Evolutionary conservation across 225 moss, liverwort and hornwort species (phyloP), one percentile per base, ranked within the genome.

Genomic region (Marchantia paleacea): DNA sequence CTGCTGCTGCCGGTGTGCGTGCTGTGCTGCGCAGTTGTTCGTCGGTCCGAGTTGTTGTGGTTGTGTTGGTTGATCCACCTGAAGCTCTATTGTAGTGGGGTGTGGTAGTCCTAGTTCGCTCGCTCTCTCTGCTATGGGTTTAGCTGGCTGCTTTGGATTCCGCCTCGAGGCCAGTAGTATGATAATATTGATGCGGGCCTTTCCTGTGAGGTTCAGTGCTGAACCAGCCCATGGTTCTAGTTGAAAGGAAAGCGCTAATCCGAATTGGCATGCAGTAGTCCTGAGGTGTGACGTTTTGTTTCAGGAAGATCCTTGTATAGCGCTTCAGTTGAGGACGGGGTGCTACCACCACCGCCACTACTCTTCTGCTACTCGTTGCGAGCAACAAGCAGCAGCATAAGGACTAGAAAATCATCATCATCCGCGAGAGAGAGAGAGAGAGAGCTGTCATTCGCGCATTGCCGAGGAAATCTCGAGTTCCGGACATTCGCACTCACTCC

Each of bases 171-270:
- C 57, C 55, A 75, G 64, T 81, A 76, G 63, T 13, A 78, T 81
- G 55, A 75, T n/a, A 26, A 24, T 86, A 49, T 22, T 74, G 83
- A 81, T 81, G 79, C 76, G 81, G 79, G 75, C 81, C 72, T 79
- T 79, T 60, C 72, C 55, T 52, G 66, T 64, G 62, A 79, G 75
- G 75, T 67, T 79, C 69, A 64, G 81, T 52, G 81, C 81, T 75
- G 81, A 87, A 79, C 79, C 79, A 57, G 81, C 86, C 39, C 81
- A 82, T 84, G 81, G 84, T 79, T 82, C 84, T 71, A 84, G 69
- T 84, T 84, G 81, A 67, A 75, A 76, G 79, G 81, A 75, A 29
- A 49, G 79, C 7, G 78, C 79, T 12, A 10, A 72, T 70, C 75
- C 68, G 69, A 79, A 79, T 79, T 82, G 73, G 84, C 18, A 20